Evolutionary conservation across 2,329 filamentous ascomycete genomes (phyloP).

Genomic region (Penicillium janthinellum): DNA sequence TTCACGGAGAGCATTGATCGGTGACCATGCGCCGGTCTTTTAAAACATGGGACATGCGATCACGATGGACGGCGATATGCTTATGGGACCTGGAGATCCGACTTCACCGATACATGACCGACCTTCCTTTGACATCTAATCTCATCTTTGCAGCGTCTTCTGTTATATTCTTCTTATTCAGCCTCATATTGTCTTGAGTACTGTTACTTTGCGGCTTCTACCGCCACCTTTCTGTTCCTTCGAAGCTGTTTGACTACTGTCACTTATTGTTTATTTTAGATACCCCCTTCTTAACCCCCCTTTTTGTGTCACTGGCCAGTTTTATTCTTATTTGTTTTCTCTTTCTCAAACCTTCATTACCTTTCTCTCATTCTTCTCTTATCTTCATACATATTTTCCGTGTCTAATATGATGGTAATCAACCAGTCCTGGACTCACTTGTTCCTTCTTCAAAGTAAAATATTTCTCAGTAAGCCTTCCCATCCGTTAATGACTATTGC

Average conservation of each 20-base stretch:
- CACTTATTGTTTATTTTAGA: conserved; percentile 17
- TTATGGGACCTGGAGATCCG: conserved; percentile 10
- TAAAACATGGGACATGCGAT: conserved; percentile 22
- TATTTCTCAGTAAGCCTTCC: too few species aligned
- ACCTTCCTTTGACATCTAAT: conserved; percentile 7
- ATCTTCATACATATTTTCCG: not conserved
- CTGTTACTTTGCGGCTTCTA: conserved; percentile 1
- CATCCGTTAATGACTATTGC: too few species aligned
- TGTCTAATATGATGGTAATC: not conserved
- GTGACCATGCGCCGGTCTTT: conserved; percentile 18
- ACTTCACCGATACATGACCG: conserved; percentile 9
- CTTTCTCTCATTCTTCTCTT: not conserved
- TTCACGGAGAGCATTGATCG: conserved; percentile 44
- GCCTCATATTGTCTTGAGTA: not conserved
- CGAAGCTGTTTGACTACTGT: conserved; percentile 6
- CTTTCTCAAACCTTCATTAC: conserved; percentile 7
- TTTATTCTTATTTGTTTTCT: conserved; percentile 15
- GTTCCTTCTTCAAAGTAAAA: not conserved
- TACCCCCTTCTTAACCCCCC: conserved; percentile 21
- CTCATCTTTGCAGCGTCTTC: not conserved
- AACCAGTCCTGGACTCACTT: not conserved
- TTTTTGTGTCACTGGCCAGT: conserved; percentile 10
- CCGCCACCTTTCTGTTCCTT: conserved; percentile 4
- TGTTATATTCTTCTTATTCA: not conserved
- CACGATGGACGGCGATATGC: conserved; percentile 21